Evolutionary conservation across 2,329 filamentous ascomycete species (phyloP), one percentile per base, ranked within the genome.

Genomic region (Botryotinia narcissicola): DNA sequence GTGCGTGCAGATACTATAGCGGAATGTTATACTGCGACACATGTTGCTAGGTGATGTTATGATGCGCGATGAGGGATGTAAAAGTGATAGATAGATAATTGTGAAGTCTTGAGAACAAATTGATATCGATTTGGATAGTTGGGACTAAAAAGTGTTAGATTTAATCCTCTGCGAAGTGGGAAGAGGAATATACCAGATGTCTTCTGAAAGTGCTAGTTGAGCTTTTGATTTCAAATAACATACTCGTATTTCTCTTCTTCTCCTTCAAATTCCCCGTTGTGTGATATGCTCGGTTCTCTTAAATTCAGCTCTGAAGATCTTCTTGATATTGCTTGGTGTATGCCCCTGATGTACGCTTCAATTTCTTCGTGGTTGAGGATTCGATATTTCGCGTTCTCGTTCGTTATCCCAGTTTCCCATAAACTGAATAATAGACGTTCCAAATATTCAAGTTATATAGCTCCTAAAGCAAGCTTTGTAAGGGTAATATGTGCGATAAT

Each of bases 21-120:
- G 48, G 35, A 16, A 68, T 2, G 48, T 68, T 25, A 68, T 68
- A 18, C 66, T 68, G 66, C 48, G 66, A 5, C 66, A 68, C 66
- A 68, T 68, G 29, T 20, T 29, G 10, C 1, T 4, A 59, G 18
- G 29, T 32, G 14, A 16, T 16, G 20, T 0, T 54, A 10, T 37
- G 35, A 25, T 61, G 20, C 7, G 6, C 10, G 22, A 25, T n/a
- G 4, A 5, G 3, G 3, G 3, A 18, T 42, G 3, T 7, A 6
- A 5, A n/a, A 18, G 60, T 40, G 10, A 20, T 8, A 25, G 2
- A 20, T 62, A 42, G 7, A 18, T 42, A 6, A 25, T 3, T 57
- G 6, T 57, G 6, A 8, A n/a, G 59, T 37, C 3, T 40, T 2
- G 25, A 4, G n/a, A 57, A 7, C 18, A 18, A n/a, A 14, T 2